Conservation (phyloP, 139 green algal species). For the Tetraselmis chui region DNA sequence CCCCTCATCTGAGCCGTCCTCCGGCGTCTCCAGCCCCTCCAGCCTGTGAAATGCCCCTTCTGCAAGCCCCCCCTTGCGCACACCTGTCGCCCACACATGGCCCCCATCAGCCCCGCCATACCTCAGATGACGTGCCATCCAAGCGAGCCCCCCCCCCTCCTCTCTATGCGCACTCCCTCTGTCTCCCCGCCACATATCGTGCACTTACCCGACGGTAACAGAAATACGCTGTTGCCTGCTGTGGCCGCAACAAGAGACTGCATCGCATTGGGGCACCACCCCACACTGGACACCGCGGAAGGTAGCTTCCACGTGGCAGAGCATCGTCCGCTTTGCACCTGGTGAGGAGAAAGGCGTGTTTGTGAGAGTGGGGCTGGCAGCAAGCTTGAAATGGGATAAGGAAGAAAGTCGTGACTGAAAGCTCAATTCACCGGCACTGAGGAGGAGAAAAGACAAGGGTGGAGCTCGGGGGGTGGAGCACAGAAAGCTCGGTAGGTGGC, state of each 20-base stretch:
- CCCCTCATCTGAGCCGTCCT: slow-evolving; percentile 15
- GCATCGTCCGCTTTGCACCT: slow-evolving; percentile 35
- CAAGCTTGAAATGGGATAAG: neutral
- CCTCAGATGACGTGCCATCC: no score
- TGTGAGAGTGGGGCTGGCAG: neutral
- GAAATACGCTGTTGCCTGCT: slow-evolving; percentile 45
- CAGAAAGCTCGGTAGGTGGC: neutral
- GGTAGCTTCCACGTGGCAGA: neutral
- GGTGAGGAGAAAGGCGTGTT: neutral
- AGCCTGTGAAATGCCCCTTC: slow-evolving; percentile 2
- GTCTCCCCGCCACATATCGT: no score
- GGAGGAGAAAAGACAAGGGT: no score
- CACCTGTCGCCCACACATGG: slow-evolving; percentile 12
- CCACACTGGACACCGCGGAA: slow-evolving; percentile 39
- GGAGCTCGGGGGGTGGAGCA: neutral
- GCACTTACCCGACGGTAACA: slow-evolving; percentile 40
- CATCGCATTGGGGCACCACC: slow-evolving; percentile 57
- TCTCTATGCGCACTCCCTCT: no score
- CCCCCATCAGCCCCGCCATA: neutral
- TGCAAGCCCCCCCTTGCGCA: slow-evolving; percentile 19
- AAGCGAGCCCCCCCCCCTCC: no score
- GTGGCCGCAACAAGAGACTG: slow-evolving; percentile 41
- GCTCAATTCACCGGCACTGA: no score
- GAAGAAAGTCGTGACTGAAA: no score
- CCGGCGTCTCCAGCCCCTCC: neutral